Conservation (phyloP, 805 yeast species). For the Barnettozyma californica region DNA sequence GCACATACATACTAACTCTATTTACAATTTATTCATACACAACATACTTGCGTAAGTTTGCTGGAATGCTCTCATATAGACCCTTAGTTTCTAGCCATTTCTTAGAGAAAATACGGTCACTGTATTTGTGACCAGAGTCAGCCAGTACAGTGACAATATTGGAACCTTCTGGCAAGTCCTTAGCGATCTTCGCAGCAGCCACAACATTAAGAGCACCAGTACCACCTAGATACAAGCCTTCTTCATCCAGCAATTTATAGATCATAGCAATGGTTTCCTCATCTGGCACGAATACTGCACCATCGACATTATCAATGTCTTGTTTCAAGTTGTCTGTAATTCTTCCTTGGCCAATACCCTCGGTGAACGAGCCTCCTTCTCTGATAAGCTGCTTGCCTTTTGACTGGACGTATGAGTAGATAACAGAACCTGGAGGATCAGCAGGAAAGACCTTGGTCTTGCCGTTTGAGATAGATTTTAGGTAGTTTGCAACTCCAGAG, state of each 20-base stretch:
- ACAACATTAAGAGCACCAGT: slow-evolving; percentile 87
- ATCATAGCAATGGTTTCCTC: slow-evolving; percentile 79
- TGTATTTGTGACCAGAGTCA: slow-evolving; percentile 87
- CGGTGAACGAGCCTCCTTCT: slow-evolving; percentile 84
- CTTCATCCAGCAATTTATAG: slow-evolving; percentile 77
- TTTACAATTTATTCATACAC: slow-evolving; percentile 26
- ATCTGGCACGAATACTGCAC: slow-evolving; percentile 75
- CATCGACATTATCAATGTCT: slow-evolving; percentile 72
- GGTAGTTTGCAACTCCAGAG: slow-evolving; percentile 77
- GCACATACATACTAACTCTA: not conserved
- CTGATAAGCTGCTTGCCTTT: slow-evolving; percentile 65
- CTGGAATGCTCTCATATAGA: slow-evolving; percentile 62
- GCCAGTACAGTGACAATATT: slow-evolving; percentile 87
- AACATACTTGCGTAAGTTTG: slow-evolving; percentile 63
- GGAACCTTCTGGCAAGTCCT: slow-evolving; percentile 65
- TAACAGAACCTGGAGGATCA: slow-evolving; percentile 90
- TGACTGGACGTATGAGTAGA: slow-evolving; percentile 70
- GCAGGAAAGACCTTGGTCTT: slow-evolving; percentile 64
- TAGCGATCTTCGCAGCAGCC: slow-evolving; percentile 78
- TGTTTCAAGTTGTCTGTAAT: slow-evolving; percentile 76
- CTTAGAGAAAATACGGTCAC: slow-evolving; percentile 72
- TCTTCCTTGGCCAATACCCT: slow-evolving; percentile 95
- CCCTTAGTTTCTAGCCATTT: slow-evolving; percentile 71
- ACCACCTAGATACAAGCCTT: slow-evolving; percentile 87
- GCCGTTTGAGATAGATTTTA: slow-evolving; percentile 64